Evolutionary conservation across 2,329 filamentous ascomycete genomes (phyloP).

Genomic region (Alternaria sp.): DNA sequence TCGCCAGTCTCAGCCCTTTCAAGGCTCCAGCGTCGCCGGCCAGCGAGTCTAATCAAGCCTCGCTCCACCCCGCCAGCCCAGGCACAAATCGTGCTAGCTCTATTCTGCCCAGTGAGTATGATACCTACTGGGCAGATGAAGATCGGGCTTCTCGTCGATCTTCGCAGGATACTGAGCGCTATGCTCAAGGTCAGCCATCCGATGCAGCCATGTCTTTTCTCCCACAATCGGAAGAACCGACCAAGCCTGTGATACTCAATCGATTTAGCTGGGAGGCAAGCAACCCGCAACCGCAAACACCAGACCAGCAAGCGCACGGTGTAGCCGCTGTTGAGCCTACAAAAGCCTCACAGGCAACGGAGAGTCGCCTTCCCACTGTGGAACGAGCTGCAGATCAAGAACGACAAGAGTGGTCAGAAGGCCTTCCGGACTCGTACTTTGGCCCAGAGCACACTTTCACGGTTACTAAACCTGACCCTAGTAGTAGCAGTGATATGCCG

Average conservation of each 20-base stretch:
- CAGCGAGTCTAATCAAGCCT: slow-evolving; percentile 25
- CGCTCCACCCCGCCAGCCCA: slow-evolving; percentile 34
- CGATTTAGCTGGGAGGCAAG: slow-evolving; percentile 45
- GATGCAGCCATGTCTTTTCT: slow-evolving; percentile 9
- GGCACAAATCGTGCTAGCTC: slow-evolving; percentile 61
- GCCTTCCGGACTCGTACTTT: slow-evolving; percentile 33
- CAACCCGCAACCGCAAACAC: slow-evolving; percentile 12
- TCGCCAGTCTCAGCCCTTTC: slow-evolving; percentile 65
- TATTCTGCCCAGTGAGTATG: slow-evolving; percentile 70
- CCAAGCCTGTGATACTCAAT: slow-evolving; percentile 28
- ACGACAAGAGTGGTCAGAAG: slow-evolving; percentile 22
- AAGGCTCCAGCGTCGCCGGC: slow-evolving; percentile 23
- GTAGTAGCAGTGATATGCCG: slow-evolving; percentile 23
- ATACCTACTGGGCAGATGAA: slow-evolving; percentile 67
- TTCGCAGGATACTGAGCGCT: slow-evolving; percentile 33
- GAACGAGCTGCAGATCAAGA: slow-evolving; percentile 25
- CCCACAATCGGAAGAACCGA: slow-evolving; percentile 17
- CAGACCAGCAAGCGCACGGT: slow-evolving; percentile 17
- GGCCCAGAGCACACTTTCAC: slow-evolving; percentile 35
- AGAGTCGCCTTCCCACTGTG: slow-evolving; percentile 14
- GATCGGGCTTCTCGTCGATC: slow-evolving; percentile 50
- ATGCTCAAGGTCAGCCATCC: slow-evolving; percentile 19
- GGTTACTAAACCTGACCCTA: slow-evolving; percentile 27
- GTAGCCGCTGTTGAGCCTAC: slow-evolving; percentile 15
- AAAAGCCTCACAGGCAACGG: slow-evolving; percentile 11